Conservation (phyloP, 176 grass and related monocot genomes). For the Phyllostachys edulis region DNA sequence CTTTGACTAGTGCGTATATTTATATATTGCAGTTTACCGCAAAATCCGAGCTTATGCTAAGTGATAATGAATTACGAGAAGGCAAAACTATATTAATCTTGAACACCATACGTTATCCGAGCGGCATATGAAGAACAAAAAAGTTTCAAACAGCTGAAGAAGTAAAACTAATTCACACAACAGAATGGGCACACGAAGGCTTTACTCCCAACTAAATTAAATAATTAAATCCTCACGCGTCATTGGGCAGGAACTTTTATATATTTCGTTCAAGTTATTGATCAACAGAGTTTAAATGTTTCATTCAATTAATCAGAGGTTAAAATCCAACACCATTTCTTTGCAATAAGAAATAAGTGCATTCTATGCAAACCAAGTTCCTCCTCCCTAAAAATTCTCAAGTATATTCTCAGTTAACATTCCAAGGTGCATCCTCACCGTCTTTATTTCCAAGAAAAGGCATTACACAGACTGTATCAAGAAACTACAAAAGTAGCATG, state of each 20-base stretch:
- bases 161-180: neutral
- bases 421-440: neutral
- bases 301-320: neutral
- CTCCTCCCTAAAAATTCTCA: neutral
- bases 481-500: neutral
- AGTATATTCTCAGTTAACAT: neutral
- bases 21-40: neutral
- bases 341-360: neutral
- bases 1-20: neutral
- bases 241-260: neutral
- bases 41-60: neutral
- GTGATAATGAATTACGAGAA: neutral
- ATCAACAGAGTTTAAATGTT: neutral
- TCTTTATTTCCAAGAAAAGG: conserved; percentile 25
- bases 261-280: neutral
- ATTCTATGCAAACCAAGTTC: neutral
- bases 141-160: neutral
- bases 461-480: neutral
- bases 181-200: neutral
- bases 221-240: neutral
- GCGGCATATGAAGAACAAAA: neutral
- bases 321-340: neutral
- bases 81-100: neutral
- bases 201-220: neutral
- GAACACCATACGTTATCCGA: neutral